Percentiles rank a stretch among this genome's conserved stretches.
phyloP scores from a whole-genome alignment of 345 rosid species.

The Salix caprea region DNA sequence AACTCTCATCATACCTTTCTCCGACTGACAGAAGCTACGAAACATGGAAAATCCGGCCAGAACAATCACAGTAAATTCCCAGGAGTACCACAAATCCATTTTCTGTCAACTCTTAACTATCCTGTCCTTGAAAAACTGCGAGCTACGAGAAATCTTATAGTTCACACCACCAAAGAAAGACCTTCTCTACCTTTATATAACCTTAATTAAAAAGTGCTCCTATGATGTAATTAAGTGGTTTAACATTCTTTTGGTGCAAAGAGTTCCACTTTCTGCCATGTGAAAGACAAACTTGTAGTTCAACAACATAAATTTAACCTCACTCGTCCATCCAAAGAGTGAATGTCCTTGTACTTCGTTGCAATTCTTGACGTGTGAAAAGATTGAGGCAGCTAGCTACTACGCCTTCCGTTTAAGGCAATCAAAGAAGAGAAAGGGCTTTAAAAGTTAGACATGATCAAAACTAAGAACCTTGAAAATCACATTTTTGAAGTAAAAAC shows the following conservation, averaged over 20 bases:
- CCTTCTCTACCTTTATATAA: conserved; percentile 18
- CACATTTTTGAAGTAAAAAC: too few relatives aligned
- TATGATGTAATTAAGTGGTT: not conserved
- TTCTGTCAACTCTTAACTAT: not conserved
- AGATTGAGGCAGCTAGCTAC: not conserved
- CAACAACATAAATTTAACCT: conserved; percentile 16
- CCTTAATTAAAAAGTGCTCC: not conserved
- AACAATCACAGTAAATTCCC: conserved; percentile 14
- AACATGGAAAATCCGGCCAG: conserved; percentile 22
- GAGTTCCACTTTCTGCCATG: conserved; percentile 13
- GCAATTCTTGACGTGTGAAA: conserved; percentile 13
- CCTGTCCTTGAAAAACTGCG: not conserved
- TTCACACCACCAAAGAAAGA: not conserved
- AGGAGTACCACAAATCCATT: conserved; percentile 8
- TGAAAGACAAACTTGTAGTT: conserved; percentile 1
- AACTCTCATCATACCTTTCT: conserved; percentile 32
- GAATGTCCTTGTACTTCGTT: not conserved
- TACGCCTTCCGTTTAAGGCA: not conserved
- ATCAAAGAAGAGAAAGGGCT: not conserved
- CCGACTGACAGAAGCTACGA: conserved; percentile 35
- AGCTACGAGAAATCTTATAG: not conserved
- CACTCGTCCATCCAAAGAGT: conserved; percentile 18
- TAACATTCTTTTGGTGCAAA: conserved; percentile 32
- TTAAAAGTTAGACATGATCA: too few relatives aligned
- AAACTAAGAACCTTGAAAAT: too few relatives aligned